Evolutionary conservation across 805 yeast genomes (phyloP).

Genomic region (Brettanomyces anomalus): DNA sequence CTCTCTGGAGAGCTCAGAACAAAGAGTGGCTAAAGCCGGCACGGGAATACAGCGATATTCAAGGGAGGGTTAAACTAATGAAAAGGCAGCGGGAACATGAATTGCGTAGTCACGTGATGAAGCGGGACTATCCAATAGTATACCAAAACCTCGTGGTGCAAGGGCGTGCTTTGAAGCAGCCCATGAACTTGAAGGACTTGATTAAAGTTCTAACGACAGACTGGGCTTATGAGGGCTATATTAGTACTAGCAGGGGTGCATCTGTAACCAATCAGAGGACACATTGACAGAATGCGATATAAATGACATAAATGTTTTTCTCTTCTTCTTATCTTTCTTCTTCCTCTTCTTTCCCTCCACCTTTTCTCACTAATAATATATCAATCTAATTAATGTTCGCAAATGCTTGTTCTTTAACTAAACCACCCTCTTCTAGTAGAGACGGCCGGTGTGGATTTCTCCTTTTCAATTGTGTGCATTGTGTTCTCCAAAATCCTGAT

Average conservation of each 20-base stretch:
- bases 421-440: constrained; percentile 12
- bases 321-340: not conserved
- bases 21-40: constrained; percentile 52
- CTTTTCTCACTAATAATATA: not conserved
- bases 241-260: not conserved
- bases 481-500: constrained; percentile 63
- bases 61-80: constrained; percentile 18
- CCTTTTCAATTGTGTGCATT: constrained; percentile 26
- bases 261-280: not conserved
- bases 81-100: constrained; percentile 17
- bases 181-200: constrained; percentile 68
- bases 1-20: constrained; percentile 64
- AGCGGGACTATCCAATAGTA: constrained; percentile 43
- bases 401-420: constrained; percentile 6
- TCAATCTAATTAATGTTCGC: not conserved
- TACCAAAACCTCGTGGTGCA: constrained; percentile 65
- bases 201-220: constrained; percentile 69
- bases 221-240: constrained; percentile 45
- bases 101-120: constrained; percentile 17
- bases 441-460: constrained; percentile 12
- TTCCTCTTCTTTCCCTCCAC: not conserved
- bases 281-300: no score
- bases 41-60: constrained; percentile 17
- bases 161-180: constrained; percentile 55
- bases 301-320: not conserved